phyloP scores from a whole-genome alignment of 192 early-diverging fungal species.

The Coemansia pectinata region DNA sequence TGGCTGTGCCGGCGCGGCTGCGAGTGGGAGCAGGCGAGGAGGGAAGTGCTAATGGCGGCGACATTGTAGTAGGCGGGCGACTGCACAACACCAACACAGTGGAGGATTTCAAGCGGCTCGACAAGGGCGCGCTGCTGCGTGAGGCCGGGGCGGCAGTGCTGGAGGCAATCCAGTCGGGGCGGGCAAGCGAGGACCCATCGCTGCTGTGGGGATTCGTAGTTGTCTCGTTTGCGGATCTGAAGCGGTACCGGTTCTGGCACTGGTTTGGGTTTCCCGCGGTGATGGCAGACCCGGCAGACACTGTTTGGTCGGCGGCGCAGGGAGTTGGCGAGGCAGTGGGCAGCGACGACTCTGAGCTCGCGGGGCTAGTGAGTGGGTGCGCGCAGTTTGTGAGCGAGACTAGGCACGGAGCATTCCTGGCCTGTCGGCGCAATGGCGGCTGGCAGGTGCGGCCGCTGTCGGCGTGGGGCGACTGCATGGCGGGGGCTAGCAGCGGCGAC shows the following conservation, averaged over 20 bases:
- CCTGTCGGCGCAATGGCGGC: neutral
- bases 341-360: conserved; percentile 24
- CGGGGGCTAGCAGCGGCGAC: neutral
- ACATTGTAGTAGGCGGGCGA: conserved; percentile 16
- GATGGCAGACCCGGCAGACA: conserved; percentile 62
- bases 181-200: conserved; percentile 61
- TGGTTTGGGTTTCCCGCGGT: conserved; percentile 95
- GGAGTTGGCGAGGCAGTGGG: neutral
- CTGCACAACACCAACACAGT: conserved; percentile 94
- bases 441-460: conserved; percentile 25
- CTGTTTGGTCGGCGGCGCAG: conserved; percentile 2
- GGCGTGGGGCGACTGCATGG: conserved; percentile 28
- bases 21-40: conserved; percentile 53
- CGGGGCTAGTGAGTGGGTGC: conserved; percentile 26
- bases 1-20: conserved; percentile 63
- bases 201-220: conserved; percentile 74
- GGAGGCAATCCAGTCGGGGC: conserved; percentile 68
- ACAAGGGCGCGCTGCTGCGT: conserved; percentile 71
- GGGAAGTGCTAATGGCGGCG: neutral
- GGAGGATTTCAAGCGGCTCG: conserved; percentile 83
- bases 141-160: conserved; percentile 55
- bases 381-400: conserved; percentile 18
- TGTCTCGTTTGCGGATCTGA: conserved; percentile 94
- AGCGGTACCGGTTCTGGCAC: conserved; percentile 84
- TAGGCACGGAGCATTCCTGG: conserved; percentile 31